A percentile compares a stretch with the other conserved stretches of the same genome.
phyloP scores from a whole-genome alignment of 2,329 filamentous ascomycete species.

The Penicillium sp. region DNA sequence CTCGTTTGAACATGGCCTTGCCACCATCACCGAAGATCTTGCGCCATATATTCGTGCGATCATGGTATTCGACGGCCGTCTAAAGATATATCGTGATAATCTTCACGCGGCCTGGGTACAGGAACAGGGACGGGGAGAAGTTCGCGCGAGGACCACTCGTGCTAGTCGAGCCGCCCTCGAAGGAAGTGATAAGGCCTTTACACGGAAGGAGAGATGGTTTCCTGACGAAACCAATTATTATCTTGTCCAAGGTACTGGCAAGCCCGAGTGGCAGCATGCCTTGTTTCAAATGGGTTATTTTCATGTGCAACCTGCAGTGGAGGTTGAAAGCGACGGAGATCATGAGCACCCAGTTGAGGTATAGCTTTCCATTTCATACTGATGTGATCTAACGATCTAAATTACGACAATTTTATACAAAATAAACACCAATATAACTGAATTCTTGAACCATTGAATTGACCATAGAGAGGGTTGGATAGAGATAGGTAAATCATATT shows the following conservation, averaged over 20 bases:
- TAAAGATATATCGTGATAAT: slow-evolving; percentile 66
- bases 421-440: not conserved
- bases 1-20: slow-evolving; percentile 71
- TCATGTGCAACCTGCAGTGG: slow-evolving; percentile 19
- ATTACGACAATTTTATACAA: not conserved
- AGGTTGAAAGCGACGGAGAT: not conserved
- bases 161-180: slow-evolving; percentile 75
- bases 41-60: slow-evolving; percentile 90
- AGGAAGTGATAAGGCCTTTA: slow-evolving; percentile 66
- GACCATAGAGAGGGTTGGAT: too few relatives aligned
- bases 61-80: slow-evolving; percentile 68
- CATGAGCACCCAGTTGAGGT: not conserved
- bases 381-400: not conserved
- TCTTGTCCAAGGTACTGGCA: slow-evolving; percentile 65
- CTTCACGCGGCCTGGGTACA: slow-evolving; percentile 64
- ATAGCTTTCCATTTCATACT: not conserved
- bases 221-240: slow-evolving; percentile 58
- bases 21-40: slow-evolving; percentile 69
- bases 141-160: slow-evolving; percentile 68
- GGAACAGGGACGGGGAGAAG: slow-evolving; percentile 44
- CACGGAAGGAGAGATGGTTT: slow-evolving; percentile 73
- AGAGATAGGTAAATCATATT: too few relatives aligned
- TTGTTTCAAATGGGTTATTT: slow-evolving; percentile 36
- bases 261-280: slow-evolving; percentile 41
- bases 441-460: not conserved